A percentile compares a stretch with the other conserved stretches of the same genome.
Evolutionary conservation across 176 grass and related monocot species (phyloP).

Genomic region (Musa beccarii): DNA sequence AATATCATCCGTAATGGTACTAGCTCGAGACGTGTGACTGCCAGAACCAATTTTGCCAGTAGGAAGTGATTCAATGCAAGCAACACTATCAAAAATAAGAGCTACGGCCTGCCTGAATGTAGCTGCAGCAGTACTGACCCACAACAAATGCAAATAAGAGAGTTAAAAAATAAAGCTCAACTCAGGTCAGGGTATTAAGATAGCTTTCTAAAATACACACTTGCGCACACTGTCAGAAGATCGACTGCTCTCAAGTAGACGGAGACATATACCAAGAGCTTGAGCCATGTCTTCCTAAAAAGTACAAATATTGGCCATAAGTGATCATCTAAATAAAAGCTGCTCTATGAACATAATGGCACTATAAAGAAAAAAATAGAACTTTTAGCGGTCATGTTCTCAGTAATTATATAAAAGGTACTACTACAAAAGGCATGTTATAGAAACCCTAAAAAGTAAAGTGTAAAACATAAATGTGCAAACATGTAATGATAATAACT

Average conservation of each 20-base stretch:
- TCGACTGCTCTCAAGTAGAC: conserved; percentile 71
- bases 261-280: conserved; percentile 90
- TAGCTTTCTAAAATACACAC: conserved; percentile 37
- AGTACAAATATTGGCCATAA: conserved; percentile 18
- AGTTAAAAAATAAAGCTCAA: conserved; percentile 10
- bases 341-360: background rate
- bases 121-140: conserved; percentile 89
- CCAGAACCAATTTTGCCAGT: conserved; percentile 63
- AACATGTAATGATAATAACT: no score
- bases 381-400: background rate
- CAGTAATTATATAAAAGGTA: no score
- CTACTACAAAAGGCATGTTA: no score
- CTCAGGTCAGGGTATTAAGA: conserved; percentile 6
- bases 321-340: background rate
- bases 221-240: conserved; percentile 94
- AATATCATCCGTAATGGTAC: conserved; percentile 66
- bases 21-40: conserved; percentile 43
- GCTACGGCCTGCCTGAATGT: conserved; percentile 99
- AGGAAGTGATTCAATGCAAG: conserved; percentile 70
- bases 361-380: background rate
- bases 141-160: conserved; percentile 35
- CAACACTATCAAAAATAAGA: conserved; percentile 81
- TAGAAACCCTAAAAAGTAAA: no score
- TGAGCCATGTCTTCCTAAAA: conserved; percentile 86
- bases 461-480: no score